Conservation (phyloP, 306 rosid genomes). For the Pyrus betulifolia region DNA sequence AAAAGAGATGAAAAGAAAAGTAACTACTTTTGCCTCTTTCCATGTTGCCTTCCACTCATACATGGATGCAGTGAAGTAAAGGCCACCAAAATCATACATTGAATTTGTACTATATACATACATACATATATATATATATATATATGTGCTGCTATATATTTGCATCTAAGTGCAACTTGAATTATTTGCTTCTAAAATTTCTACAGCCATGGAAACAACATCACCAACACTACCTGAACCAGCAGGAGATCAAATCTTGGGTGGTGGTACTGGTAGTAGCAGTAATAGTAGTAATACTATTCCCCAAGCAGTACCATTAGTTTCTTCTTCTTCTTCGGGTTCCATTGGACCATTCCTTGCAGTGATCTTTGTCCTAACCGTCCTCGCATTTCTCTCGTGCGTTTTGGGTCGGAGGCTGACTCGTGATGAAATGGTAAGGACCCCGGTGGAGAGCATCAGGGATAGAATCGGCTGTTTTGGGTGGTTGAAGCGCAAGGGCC, state of each 20-base stretch:
- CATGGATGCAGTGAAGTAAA: not conserved
- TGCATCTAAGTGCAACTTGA: not conserved
- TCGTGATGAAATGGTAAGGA: constrained; percentile 15
- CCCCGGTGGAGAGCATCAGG: constrained; percentile 35
- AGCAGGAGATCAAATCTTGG: constrained; percentile 21
- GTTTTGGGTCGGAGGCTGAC: constrained; percentile 30
- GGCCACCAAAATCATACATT: not conserved
- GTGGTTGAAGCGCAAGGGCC: constrained; percentile 37
- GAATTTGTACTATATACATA: not conserved
- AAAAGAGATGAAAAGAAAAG: not conserved
- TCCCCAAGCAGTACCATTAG: constrained; percentile 10
- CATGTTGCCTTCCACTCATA: constrained; percentile 46
- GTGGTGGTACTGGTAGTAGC: not conserved
- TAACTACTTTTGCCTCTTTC: constrained; percentile 27
- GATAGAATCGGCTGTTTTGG: constrained; percentile 25
- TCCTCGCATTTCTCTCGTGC: constrained; percentile 55
- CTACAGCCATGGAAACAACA: constrained; percentile 28
- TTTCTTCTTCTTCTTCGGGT: constrained; percentile 26
- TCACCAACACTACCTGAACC: constrained; percentile 20
- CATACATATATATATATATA: no score
- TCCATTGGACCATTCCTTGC: constrained; percentile 66
- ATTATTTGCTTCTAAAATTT: not conserved
- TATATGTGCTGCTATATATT: no score
- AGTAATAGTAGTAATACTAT: not conserved
- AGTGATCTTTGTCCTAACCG: constrained; percentile 46